Base-by-base conservation (phyloP, 208 protist genomes). In the Leishmania major region DNA sequence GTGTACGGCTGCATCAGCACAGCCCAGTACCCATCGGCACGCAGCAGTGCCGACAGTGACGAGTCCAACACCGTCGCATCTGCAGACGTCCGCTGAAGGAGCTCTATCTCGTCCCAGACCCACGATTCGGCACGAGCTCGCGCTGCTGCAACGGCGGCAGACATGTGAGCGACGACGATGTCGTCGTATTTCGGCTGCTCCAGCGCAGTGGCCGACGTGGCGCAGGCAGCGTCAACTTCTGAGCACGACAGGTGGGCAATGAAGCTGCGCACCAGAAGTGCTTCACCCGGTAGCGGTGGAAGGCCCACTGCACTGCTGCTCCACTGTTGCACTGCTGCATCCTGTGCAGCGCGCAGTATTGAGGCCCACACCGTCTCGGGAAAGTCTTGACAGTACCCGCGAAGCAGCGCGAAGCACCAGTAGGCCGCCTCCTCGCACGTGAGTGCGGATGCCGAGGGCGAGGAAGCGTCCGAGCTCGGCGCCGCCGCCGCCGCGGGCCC, bases 191-290 rank as follows among this genome's bases (percentile, higher is more conserved):
- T 11, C 31, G 31, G 64, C 17, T 15, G 10, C 37, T 15, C 28
- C 8, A 10, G n/a, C 3, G 31, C 69, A 0, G 40, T 13, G 51
- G 47, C 69, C 55, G 66, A n/a, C 17, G 31, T 17, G 2, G 3
- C 37, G 13, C 4, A 60, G 13, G 22, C 45, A 15, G 47, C 22
- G 15, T 69, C 72, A 4, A 5, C 11, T 11, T 19, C 45, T 37
- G 82, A 51, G 31, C 78, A 79, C 19, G 62, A 51, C n/a, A 86
- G 70, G 78, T 86, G 82, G 3, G 78, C 70, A 10, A 86, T 17
- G 47, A 82, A 86, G 66, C 82, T 86, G 77, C 82, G 82, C 51
- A 86, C 28, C 3, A 86, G 78, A 51, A 86, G 62, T 47, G 82
- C 59, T 43, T 81, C 78, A 57, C 78, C 43, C 4, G 64, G 45